phyloP scores from a whole-genome alignment of 2,329 filamentous ascomycete genomes.

The Beauveria brongniartii region DNA sequence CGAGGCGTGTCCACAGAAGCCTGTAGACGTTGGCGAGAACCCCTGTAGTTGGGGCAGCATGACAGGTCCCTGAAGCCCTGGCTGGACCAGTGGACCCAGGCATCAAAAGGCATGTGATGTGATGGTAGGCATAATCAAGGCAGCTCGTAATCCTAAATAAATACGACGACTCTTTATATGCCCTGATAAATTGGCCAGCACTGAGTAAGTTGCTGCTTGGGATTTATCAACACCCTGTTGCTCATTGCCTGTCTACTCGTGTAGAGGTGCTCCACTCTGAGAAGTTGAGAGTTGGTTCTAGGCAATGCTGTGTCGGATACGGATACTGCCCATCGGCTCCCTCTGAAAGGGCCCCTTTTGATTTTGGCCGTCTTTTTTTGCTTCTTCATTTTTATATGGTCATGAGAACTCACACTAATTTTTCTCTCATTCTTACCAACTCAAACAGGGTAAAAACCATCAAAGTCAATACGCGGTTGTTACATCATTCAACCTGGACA shows the following conservation, averaged over 20 bases:
- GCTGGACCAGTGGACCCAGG: no score
- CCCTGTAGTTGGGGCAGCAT: not conserved
- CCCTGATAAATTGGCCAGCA: no score
- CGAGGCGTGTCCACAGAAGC: not conserved
- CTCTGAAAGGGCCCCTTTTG: not conserved
- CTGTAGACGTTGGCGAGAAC: not conserved
- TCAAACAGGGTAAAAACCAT: not conserved
- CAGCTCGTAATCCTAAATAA: no score
- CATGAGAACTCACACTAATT: not conserved
- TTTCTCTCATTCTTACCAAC: not conserved
- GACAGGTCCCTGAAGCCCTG: not conserved
- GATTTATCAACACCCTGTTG: no score
- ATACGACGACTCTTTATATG: no score
- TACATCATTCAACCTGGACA: not conserved
- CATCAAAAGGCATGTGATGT: no score
- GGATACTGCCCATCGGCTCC: not conserved
- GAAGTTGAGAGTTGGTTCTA: not conserved
- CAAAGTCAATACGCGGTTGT: not conserved
- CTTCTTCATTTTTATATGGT: not conserved
- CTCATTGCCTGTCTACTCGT: no score
- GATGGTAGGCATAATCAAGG: no score
- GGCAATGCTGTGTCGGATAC: not conserved
- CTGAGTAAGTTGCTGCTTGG: not conserved
- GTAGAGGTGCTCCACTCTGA: not conserved
- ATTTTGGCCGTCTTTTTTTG: not conserved